A percentile compares a stretch with the other conserved stretches of the same genome.
phyloP scores from a whole-genome alignment of 352 stramenopile species.

The Hyaloperonospora brassicae region DNA sequence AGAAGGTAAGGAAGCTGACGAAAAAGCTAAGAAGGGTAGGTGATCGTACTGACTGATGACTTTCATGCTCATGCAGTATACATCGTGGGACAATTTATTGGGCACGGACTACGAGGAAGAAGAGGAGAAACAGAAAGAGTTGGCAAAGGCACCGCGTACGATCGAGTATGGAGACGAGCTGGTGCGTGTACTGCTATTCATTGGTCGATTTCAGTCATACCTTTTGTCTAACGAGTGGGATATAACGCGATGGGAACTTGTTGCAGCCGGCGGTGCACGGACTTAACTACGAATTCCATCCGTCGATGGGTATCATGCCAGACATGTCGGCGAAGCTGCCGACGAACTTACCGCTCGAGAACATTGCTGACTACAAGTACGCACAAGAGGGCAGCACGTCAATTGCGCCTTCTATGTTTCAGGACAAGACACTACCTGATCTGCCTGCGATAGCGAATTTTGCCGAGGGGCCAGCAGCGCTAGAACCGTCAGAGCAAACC shows the following conservation, averaged over 20 bases:
- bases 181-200: constrained; percentile 22
- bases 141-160: constrained; percentile 70
- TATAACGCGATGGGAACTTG: constrained; percentile 1
- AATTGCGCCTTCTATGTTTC: constrained; percentile 79
- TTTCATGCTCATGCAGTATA: constrained; percentile 46
- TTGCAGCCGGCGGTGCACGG: constrained; percentile 48
- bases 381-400: constrained; percentile 50
- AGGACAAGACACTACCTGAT: constrained; percentile 71
- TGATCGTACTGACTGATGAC: constrained; percentile 3
- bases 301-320: constrained; percentile 54
- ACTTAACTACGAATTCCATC: constrained; percentile 76
- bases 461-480: constrained; percentile 47
- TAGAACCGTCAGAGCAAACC: constrained; percentile 48
- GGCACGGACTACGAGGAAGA: constrained; percentile 83
- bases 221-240: background rate
- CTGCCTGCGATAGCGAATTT: constrained; percentile 57
- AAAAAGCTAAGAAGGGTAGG: background rate
- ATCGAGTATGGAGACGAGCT: constrained; percentile 76
- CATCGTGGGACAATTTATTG: constrained; percentile 81
- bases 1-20: constrained; percentile 42
- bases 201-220: background rate
- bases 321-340: constrained; percentile 69
- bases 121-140: constrained; percentile 77
- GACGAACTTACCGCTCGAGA: constrained; percentile 68
- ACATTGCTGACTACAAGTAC: constrained; percentile 78